Evolutionary conservation across 371 early-diverging fungal genomes (phyloP).

Genomic region (Haplosporangium sp.): DNA sequence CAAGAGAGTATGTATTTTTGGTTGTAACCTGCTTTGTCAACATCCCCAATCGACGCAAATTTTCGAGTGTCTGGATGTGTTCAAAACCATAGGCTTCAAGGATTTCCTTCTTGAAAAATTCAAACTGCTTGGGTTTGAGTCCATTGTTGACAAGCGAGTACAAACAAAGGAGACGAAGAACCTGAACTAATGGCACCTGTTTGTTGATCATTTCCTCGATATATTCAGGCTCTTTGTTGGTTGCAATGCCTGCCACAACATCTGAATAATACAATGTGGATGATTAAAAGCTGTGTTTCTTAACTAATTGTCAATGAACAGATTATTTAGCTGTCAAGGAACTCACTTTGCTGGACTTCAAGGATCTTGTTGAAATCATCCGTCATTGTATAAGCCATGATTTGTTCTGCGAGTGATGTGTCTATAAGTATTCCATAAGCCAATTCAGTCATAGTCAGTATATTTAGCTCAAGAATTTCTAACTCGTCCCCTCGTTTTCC

Average conservation of each 20-base stretch:
- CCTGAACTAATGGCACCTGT: conserved; percentile 77
- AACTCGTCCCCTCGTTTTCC: neutral
- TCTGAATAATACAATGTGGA: conserved; percentile 54
- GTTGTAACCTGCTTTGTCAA: conserved; percentile 65
- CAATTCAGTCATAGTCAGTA: too few species aligned
- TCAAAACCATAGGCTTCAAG: conserved; percentile 91
- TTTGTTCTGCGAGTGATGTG: conserved; percentile 86
- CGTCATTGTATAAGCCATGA: conserved; percentile 80
- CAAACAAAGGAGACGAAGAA: conserved; percentile 86
- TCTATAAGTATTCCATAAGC: conserved; percentile 59
- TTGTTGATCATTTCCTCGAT: conserved; percentile 86
- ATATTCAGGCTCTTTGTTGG: conserved; percentile 78
- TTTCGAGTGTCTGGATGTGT: conserved; percentile 86
- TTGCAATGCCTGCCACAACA: conserved; percentile 83
- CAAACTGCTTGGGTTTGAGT: conserved; percentile 82
- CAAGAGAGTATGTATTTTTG: conserved; percentile 63
- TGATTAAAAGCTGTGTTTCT: neutral
- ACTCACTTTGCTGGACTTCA: conserved; percentile 89
- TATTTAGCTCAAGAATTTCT: neutral
- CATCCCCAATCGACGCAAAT: conserved; percentile 77
- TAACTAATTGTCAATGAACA: too few species aligned
- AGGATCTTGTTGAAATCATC: conserved; percentile 84
- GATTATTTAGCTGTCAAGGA: too few species aligned
- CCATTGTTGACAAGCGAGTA: conserved; percentile 86
- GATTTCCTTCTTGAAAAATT: conserved; percentile 85